phyloP scores from a whole-genome alignment of 2,329 filamentous ascomycete genomes.

The Dactylonectria macrodidyma region DNA sequence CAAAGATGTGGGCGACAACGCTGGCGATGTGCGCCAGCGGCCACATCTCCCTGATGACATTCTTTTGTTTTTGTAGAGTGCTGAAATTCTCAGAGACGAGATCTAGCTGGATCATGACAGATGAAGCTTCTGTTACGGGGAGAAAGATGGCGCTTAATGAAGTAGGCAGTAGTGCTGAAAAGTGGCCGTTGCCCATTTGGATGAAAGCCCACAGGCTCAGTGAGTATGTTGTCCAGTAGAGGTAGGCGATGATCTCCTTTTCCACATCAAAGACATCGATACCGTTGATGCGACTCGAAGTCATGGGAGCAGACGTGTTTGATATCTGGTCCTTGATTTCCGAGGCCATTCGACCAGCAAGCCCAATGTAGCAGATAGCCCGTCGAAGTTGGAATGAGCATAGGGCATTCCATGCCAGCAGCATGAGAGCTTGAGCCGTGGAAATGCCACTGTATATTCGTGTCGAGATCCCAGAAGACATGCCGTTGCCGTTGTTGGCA shows the following conservation, averaged over 20 bases:
- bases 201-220: slow-evolving; percentile 57
- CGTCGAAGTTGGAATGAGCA: slow-evolving; percentile 51
- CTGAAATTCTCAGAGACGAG: slow-evolving; percentile 56
- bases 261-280: slow-evolving; percentile 58
- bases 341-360: slow-evolving; percentile 50
- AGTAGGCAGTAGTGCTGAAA: slow-evolving; percentile 43
- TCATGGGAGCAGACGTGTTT: slow-evolving; percentile 44
- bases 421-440: slow-evolving; percentile 52
- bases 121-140: slow-evolving; percentile 49
- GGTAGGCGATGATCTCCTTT: slow-evolving; percentile 55
- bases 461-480: slow-evolving; percentile 49
- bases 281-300: slow-evolving; percentile 57
- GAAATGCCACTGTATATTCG: slow-evolving; percentile 52
- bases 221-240: slow-evolving; percentile 58
- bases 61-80: slow-evolving; percentile 54
- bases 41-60: slow-evolving; percentile 53
- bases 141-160: slow-evolving; percentile 48
- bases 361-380: slow-evolving; percentile 53
- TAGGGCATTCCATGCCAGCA: slow-evolving; percentile 56
- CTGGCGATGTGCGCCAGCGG: slow-evolving; percentile 53
- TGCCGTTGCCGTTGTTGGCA: slow-evolving; percentile 38
- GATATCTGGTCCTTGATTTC: slow-evolving; percentile 52
- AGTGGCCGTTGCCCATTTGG: slow-evolving; percentile 50
- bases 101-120: slow-evolving; percentile 52
- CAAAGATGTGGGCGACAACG: slow-evolving; percentile 50